These are phyloP conservation scores for Globisporangium nagaii DNA, from an alignment of 352 stramenopile genomes.

Conservation along the genomic window DNA sequence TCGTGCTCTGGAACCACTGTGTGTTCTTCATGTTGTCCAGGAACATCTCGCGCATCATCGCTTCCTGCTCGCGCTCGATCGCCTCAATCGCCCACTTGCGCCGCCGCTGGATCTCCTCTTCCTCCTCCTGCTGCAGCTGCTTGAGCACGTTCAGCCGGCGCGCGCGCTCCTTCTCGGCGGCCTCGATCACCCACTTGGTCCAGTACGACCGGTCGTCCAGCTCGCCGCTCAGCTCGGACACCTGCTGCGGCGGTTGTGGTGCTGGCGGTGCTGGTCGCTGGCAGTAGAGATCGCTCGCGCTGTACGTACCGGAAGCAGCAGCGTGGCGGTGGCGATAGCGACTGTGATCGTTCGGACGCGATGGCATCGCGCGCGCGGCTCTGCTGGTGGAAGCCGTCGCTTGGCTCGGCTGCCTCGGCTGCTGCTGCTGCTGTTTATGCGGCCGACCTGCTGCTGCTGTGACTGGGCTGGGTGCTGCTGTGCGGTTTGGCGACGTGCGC, in stretches of 20 bases:
- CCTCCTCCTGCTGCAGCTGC: slow-evolving; percentile 71
- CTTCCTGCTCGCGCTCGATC: slow-evolving; percentile 80
- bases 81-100: slow-evolving; percentile 69
- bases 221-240: neutral
- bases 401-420: neutral
- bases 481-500: neutral
- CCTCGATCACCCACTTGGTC: slow-evolving; percentile 78
- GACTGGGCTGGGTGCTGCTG: neutral
- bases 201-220: slow-evolving; percentile 61
- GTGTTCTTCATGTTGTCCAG: slow-evolving; percentile 88
- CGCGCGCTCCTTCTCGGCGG: slow-evolving; percentile 68
- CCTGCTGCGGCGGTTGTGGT: neutral
- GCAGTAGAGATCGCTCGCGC: neutral
- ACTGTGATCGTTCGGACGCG: neutral
- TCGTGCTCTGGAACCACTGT: slow-evolving; percentile 84
- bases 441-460: neutral
- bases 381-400: neutral
- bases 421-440: neutral
- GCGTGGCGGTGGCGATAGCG: neutral
- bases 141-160: slow-evolving; percentile 57
- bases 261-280: neutral
- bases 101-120: slow-evolving; percentile 57
- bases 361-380: neutral
- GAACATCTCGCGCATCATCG: slow-evolving; percentile 80
- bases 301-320: no score